These are phyloP conservation scores for Aspergillus pseudotamarii DNA, from an alignment of 2,329 filamentous ascomycete genomes.

Conservation along the genomic window DNA sequence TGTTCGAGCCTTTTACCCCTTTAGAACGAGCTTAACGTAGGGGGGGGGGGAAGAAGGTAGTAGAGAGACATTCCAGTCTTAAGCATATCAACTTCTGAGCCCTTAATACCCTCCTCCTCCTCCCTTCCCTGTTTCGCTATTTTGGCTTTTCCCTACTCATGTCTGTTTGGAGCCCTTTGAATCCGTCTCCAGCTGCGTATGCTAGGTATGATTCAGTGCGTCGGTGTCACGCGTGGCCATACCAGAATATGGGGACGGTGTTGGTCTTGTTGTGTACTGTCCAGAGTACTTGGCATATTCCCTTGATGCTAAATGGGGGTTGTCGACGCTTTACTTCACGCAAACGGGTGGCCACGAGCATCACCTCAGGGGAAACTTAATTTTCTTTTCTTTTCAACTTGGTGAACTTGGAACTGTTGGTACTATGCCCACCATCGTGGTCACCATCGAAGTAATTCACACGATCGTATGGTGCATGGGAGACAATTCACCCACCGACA, in stretches of 20 bases:
- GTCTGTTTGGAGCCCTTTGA: not conserved
- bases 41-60: not conserved
- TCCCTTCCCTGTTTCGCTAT: not conserved
- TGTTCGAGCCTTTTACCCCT: slow-evolving; percentile 7
- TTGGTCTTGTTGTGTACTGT: slow-evolving; percentile 1
- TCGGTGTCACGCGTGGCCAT: slow-evolving; percentile 1
- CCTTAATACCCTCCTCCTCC: not conserved
- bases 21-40: slow-evolving; percentile 1
- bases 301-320: not conserved
- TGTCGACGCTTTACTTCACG: not conserved
- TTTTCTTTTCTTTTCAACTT: slow-evolving; percentile 5
- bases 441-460: slow-evolving; percentile 2
- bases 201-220: not conserved
- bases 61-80: slow-evolving; percentile 12
- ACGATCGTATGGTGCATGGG: slow-evolving; percentile 4
- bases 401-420: not conserved
- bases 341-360: not conserved
- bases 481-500: slow-evolving; percentile 21
- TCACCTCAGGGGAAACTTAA: not conserved
- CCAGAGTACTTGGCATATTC: slow-evolving; percentile 1
- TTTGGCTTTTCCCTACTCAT: not conserved
- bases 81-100: slow-evolving; percentile 2
- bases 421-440: not conserved
- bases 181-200: not conserved
- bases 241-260: not conserved